Base-by-base conservation (phyloP, 164 flowering plant species). In the Chimonanthus praecox region DNA sequence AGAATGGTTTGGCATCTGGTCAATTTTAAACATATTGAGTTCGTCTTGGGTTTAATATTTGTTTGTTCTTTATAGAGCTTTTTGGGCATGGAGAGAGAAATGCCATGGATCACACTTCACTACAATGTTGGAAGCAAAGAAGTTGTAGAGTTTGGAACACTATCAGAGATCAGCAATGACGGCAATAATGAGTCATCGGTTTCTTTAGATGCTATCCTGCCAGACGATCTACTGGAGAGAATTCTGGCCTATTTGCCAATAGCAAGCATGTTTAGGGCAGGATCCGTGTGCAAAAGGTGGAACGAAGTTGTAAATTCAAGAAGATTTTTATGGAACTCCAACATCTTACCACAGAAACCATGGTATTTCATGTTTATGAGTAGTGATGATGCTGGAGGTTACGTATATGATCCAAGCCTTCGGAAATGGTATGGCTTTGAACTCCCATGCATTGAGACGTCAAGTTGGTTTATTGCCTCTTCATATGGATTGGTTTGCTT, bases 361-460 rank as follows among this genome's bases (percentile, higher is more conserved):
- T 94, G 98, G 98, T 94, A 94, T 79, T 94, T 85, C 77, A 94
- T 94, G 99, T 94, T 94, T 78, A 94, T 90, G 1, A 85, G 87
- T 81, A 82, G 88, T 21, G 92, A 89, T 71, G 97, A 92, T 7
- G 86, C 95, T 4, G 68, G 72, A 61, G 99, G 99, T 10, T 90
- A 91, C 78, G 91, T 96, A 1, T 94, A 83, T 82, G 99, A 94
- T 79, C 94, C 99, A 18, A 67, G 81, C 60, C 88, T 88, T 64
- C 80, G 84, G 49, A 94, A 91, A 75, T 94, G 99, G 99, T 86
- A 92, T 65, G 74, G 78, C 75, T 80, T 92, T 77, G 90, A 94
- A 21, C 92, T 94, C 58, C 98, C 99, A 44, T 81, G 87, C 79
- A 87, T 91, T 67, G 76, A 77, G 49, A 80, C 84, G 4, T 76